These are phyloP conservation scores for Saturnispora hagleri DNA, from an alignment of 805 yeast genomes.

Conservation along the genomic window DNA sequence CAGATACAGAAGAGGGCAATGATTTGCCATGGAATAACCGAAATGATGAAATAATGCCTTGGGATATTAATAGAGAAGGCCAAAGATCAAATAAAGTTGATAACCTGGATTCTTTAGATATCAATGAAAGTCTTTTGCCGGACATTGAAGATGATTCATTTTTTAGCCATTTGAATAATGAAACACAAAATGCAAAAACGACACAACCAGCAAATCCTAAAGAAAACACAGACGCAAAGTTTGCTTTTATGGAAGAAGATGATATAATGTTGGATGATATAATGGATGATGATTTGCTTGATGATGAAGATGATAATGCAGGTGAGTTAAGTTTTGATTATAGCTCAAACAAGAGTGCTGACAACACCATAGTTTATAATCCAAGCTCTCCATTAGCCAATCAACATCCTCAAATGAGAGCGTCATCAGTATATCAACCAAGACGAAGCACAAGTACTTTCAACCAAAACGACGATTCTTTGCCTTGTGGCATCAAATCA, in stretches of 20 bases:
- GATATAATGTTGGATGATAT: slow-evolving; percentile 31
- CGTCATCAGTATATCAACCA: neutral
- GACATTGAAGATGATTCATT: slow-evolving; percentile 8
- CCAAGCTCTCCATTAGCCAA: neutral
- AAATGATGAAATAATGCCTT: slow-evolving; percentile 6
- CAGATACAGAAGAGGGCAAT: neutral
- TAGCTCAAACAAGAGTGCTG: neutral
- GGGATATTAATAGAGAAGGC: neutral
- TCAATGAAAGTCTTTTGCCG: neutral
- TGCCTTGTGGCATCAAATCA: slow-evolving; percentile 4
- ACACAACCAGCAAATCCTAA: neutral
- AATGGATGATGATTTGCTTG: slow-evolving; percentile 32
- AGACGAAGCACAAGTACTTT: neutral
- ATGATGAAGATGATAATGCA: slow-evolving; percentile 16
- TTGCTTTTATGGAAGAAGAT: slow-evolving; percentile 35
- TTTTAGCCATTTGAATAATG: slow-evolving; percentile 4
- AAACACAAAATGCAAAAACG: neutral
- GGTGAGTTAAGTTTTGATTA: neutral
- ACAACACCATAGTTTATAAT: neutral
- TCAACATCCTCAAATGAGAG: neutral
- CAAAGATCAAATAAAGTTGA: neutral
- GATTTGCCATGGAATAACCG: neutral
- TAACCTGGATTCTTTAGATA: neutral
- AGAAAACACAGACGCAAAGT: slow-evolving; percentile 27
- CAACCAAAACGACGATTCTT: neutral